Conservation (phyloP, 345 rosid genomes). For the Hibiscus mutabilis region DNA sequence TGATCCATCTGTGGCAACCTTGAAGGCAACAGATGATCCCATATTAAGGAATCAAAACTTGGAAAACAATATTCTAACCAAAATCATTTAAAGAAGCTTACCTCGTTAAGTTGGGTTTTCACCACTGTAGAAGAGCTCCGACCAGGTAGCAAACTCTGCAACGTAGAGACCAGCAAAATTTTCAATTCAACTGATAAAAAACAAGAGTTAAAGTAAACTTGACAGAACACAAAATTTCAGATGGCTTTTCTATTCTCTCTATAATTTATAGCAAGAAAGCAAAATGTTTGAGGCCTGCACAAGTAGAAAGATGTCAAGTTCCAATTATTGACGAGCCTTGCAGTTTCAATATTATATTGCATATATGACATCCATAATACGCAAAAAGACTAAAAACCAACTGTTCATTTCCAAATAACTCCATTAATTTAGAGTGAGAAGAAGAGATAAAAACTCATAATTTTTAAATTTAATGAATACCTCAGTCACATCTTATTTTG, state of each 20-base stretch:
- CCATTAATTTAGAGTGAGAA: neutral
- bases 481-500: no score
- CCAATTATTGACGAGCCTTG: neutral
- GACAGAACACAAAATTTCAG: neutral
- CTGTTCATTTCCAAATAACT: neutral
- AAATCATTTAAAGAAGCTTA: constrained; percentile 33
- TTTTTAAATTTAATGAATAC: no score
- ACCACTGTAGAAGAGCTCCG: constrained; percentile 33
- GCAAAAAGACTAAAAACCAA: neutral
- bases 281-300: neutral
- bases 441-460: no score
- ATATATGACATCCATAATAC: neutral
- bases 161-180: neutral
- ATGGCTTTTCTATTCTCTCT: neutral
- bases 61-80: constrained; percentile 30
- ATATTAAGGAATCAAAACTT: constrained; percentile 29
- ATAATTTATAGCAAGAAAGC: neutral
- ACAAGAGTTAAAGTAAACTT: neutral
- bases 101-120: constrained; percentile 66
- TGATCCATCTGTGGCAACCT: constrained; percentile 51
- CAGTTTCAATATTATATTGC: neutral
- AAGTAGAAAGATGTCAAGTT: neutral
- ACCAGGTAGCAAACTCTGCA: constrained; percentile 37
- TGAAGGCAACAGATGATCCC: constrained; percentile 46
- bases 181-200: neutral